Evolutionary conservation across 495 filamentous ascomycete genomes (phyloP), one percentile per base, ranked within the genome.

Genomic region (Penicillium arizonense): DNA sequence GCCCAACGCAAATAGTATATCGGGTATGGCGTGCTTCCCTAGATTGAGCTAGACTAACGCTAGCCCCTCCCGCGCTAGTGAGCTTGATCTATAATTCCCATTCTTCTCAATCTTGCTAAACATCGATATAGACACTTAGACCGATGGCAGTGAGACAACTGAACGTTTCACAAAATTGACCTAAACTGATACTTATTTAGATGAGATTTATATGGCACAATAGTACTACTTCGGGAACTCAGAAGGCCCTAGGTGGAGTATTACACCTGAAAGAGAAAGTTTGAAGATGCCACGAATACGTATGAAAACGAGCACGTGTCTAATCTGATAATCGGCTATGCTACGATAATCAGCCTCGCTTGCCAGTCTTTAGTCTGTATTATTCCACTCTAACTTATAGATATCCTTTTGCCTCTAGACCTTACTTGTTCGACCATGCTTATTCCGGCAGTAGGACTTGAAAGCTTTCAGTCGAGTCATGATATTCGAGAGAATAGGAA

Each of bases 351-450:
- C 44, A 37, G 20, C 21, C 44, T 47, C 44, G 44, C 33, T 21
- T 37, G 13, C 3, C 33, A 16, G 44, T 26, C 13, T 32, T 48
- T 14, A 20, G 46, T n/a, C 9, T 48, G 23, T 39, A 32, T 48
- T 9, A 48, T 48, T 40, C 14, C 20, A 48, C 36, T 20, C 35
- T 40, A 24, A 48, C 23, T 48, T 48, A 48, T 21, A 39, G 46
- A 23, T 13, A 47, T 38, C 21, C 8, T 47, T 37, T 47, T 38
- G 32, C 45, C 21, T 23, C 45, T 28, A 34, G 34, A 33, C 23
- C 34, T 47, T 37, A 10, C n/a, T 30, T 47, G 34, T 37, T 34
- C 5, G 44, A 37, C 45, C 34, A 47, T 38, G 33, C 21, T 38
- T 38, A 21, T 47, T 47, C 45, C 12, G 11, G 45, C 38, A 8